A percentile compares a stretch with the other conserved stretches of the same genome.
phyloP scores from a whole-genome alignment of 305 asterid species.

The Fraxinus ornus region DNA sequence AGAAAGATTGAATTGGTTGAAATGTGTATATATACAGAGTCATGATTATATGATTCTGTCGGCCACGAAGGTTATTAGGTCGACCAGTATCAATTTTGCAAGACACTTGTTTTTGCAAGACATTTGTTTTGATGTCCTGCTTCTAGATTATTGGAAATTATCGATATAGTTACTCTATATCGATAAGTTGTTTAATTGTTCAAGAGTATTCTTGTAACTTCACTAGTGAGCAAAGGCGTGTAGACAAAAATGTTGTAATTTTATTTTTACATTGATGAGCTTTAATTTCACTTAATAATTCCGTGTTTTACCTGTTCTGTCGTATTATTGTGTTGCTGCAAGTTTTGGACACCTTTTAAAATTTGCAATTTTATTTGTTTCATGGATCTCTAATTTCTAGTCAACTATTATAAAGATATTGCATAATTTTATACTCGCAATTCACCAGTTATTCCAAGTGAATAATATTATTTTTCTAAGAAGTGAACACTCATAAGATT shows the following conservation, averaged over 20 bases:
- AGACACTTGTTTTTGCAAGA: slow-evolving; percentile 13
- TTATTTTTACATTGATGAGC: background rate
- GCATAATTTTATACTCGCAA: background rate
- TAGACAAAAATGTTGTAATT: background rate
- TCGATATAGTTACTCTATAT: slow-evolving; percentile 12
- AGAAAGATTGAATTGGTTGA: background rate
- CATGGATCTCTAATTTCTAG: background rate
- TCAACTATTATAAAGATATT: slow-evolving; percentile 2
- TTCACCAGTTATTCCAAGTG: background rate
- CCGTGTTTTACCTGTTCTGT: background rate
- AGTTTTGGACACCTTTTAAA: background rate
- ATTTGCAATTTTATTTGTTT: background rate
- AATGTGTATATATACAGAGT: background rate
- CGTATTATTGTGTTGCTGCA: background rate
- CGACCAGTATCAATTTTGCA: background rate
- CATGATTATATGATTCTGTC: background rate
- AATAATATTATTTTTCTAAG: background rate
- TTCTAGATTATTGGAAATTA: background rate
- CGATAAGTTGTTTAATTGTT: background rate
- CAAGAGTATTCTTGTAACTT: background rate
- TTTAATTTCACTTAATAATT: background rate
- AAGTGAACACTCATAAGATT: background rate
- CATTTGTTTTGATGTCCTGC: slow-evolving; percentile 14
- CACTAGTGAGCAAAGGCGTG: background rate
- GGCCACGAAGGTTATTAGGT: background rate